Conservation (phyloP, 345 rosid genomes). For the Rhodamnia argentea region DNA sequence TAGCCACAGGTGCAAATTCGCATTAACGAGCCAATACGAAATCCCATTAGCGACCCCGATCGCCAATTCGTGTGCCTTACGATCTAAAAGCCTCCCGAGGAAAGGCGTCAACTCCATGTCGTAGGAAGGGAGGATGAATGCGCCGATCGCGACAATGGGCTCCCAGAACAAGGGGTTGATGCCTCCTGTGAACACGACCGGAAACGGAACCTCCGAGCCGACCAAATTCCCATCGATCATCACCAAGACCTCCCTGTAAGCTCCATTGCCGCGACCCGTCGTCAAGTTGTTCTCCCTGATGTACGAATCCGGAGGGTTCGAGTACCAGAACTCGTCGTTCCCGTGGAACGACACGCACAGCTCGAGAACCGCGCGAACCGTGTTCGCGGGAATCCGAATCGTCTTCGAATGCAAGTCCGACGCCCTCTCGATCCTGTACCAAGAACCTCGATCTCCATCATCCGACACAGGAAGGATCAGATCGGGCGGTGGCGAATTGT, state of each 20-base stretch:
- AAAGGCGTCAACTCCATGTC: constrained; percentile 69
- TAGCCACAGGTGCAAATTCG: constrained; percentile 74
- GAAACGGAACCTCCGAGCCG: constrained; percentile 68
- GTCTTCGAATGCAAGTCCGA: constrained; percentile 29
- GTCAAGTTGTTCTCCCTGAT: constrained; percentile 45
- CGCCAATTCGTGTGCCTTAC: constrained; percentile 41
- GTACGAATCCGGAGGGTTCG: constrained; percentile 71
- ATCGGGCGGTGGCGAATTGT: constrained; percentile 50
- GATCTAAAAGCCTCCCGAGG: constrained; percentile 53
- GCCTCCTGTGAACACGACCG: constrained; percentile 80
- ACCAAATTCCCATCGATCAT: constrained; percentile 56
- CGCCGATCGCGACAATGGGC: constrained; percentile 69
- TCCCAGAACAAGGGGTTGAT: constrained; percentile 85
- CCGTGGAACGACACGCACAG: constrained; percentile 73
- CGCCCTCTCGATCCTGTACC: constrained; percentile 53
- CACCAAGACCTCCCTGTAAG: constrained; percentile 57
- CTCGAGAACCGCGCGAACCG: constrained; percentile 49
- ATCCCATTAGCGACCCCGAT: constrained; percentile 49
- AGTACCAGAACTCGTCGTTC: constrained; percentile 90
- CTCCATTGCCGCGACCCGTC: constrained; percentile 54
- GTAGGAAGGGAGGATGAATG: constrained; percentile 67
- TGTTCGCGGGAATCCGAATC: constrained; percentile 47
- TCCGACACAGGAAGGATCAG: constrained; percentile 45
- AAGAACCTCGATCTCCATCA: constrained; percentile 33
- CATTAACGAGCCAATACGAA: constrained; percentile 79